phyloP scores from a whole-genome alignment of 805 yeast genomes.

The Millerozyma acaciae region DNA sequence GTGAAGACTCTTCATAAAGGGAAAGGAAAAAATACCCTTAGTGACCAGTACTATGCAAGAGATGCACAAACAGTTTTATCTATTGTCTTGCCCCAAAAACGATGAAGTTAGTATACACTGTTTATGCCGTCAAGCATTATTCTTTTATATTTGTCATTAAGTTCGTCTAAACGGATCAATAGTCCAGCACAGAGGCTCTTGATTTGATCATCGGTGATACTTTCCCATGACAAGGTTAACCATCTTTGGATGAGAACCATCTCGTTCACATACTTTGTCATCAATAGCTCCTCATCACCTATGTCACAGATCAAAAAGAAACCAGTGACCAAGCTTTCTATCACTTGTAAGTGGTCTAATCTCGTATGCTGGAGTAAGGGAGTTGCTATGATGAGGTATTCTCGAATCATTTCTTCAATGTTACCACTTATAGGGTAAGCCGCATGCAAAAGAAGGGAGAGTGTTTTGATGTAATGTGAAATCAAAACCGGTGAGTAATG shows the following conservation, averaged over 20 bases:
- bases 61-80: too few species aligned
- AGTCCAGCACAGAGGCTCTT: slow-evolving; percentile 41
- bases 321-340: slow-evolving; percentile 39
- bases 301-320: slow-evolving; percentile 32
- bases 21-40: too few species aligned
- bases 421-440: slow-evolving; percentile 54
- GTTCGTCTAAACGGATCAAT: slow-evolving; percentile 23
- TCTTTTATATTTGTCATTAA: slow-evolving; percentile 24
- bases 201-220: slow-evolving; percentile 31
- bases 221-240: slow-evolving; percentile 30
- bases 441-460: slow-evolving; percentile 53
- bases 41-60: too few species aligned
- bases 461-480: slow-evolving; percentile 57
- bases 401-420: slow-evolving; percentile 54
- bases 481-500: slow-evolving; percentile 50
- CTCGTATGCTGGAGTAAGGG: slow-evolving; percentile 17
- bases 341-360: slow-evolving; percentile 28
- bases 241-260: slow-evolving; percentile 21
- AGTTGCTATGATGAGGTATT: slow-evolving; percentile 37
- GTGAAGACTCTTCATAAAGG: too few species aligned
- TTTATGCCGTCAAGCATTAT: slow-evolving; percentile 29
- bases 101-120: slow-evolving; percentile 16
- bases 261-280: slow-evolving; percentile 18
- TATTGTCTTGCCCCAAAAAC: neutral
- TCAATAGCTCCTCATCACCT: slow-evolving; percentile 23